These are phyloP conservation scores for Mycena crocata DNA, from an alignment of 768 basidiomycete genomes.

Conservation along the genomic window DNA sequence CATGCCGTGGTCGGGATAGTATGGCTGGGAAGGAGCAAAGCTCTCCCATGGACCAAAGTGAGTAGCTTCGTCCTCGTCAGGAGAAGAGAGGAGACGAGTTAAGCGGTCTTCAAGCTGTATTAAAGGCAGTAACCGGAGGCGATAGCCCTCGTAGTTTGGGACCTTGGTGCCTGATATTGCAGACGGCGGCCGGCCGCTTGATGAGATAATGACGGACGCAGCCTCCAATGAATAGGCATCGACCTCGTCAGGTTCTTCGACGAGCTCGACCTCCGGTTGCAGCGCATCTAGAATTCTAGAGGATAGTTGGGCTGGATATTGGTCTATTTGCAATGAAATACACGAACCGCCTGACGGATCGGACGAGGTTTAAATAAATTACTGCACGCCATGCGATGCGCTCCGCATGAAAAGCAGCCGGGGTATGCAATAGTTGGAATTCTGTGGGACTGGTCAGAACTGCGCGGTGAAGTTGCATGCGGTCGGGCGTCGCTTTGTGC, in stretches of 20 bases:
- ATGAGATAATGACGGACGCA: conserved; percentile 62
- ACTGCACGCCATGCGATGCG: conserved; percentile 89
- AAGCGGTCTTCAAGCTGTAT: conserved; percentile 76
- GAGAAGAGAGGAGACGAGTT: conserved; percentile 72
- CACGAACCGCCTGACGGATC: conserved; percentile 78
- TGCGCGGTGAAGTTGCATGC: background rate
- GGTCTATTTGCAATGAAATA: conserved; percentile 25
- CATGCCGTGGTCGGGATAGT: conserved; percentile 41
- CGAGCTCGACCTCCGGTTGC: conserved; percentile 68
- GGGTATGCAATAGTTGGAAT: conserved; percentile 85
- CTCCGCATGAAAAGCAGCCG: conserved; percentile 81
- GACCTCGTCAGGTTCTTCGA: conserved; percentile 73
- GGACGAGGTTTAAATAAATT: conserved; percentile 89
- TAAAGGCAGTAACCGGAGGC: conserved; percentile 73
- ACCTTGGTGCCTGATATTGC: conserved; percentile 63
- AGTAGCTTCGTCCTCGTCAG: conserved; percentile 78
- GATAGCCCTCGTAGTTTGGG: conserved; percentile 71
- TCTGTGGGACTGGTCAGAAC: conserved; percentile 56
- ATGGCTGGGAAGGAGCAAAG: conserved; percentile 39
- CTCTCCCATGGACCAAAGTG: conserved; percentile 61
- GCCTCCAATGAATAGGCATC: conserved; percentile 63
- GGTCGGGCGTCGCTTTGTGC: conserved; percentile 7
- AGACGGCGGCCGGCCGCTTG: conserved; percentile 62
- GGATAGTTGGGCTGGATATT: conserved; percentile 33
- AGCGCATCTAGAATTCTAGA: conserved; percentile 81